A percentile compares a stretch with the other conserved stretches of the same genome.
These are phyloP conservation scores for Erythrophleum ivorense DNA, from an alignment of 331 rosid genomes.

Conservation along the genomic window DNA sequence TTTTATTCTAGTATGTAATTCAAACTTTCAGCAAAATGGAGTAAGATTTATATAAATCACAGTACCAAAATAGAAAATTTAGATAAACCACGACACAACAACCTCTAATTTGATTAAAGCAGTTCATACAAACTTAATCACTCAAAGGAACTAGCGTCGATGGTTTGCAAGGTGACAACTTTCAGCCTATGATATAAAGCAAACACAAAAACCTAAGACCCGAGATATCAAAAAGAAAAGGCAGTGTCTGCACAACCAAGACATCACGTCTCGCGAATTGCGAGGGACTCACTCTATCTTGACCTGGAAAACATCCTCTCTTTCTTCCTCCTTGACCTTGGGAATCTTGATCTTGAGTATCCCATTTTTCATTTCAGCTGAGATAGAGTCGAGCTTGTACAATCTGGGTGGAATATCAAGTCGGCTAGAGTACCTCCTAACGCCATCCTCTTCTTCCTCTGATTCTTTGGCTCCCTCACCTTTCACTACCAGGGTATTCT, in stretches of 20 bases:
- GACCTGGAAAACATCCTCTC: slow-evolving; percentile 55
- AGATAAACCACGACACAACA: not conserved
- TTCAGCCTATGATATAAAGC: not conserved
- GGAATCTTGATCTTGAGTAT: slow-evolving; percentile 71
- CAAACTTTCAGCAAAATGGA: no score
- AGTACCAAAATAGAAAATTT: not conserved
- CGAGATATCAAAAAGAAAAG: not conserved
- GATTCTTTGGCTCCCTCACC: slow-evolving; percentile 62
- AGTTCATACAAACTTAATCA: not conserved
- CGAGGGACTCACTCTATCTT: slow-evolving; percentile 39
- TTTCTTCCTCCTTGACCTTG: slow-evolving; percentile 76
- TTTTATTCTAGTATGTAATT: no score
- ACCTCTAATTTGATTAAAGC: not conserved
- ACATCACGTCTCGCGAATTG: not conserved
- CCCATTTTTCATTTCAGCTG: slow-evolving; percentile 89
- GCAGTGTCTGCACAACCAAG: not conserved
- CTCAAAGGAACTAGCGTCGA: not conserved
- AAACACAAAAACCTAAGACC: not conserved
- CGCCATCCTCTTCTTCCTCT: slow-evolving; percentile 47
- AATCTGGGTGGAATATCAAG: slow-evolving; percentile 64
- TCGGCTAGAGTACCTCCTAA: slow-evolving; percentile 58
- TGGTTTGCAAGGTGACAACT: no score
- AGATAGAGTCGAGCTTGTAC: slow-evolving; percentile 61
- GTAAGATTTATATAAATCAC: no score
- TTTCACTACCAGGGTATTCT: slow-evolving; percentile 64